Conservation (phyloP, 2,329 filamentous ascomycete species). For the Rosellinia necatrix region DNA sequence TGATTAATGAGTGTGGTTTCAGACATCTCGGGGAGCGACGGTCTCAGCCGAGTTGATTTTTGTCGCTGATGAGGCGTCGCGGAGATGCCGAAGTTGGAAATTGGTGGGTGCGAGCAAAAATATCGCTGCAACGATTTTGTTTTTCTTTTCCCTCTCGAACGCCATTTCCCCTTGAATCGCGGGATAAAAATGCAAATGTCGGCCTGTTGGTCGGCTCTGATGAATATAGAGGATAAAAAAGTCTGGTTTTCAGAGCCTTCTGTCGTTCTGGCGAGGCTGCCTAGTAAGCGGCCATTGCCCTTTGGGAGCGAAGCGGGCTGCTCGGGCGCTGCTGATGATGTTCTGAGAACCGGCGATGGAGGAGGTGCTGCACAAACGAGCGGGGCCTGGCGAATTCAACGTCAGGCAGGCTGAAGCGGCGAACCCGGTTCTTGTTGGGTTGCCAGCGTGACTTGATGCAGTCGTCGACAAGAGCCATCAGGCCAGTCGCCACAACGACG, state of each 20-base stretch:
- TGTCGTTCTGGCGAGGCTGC: slow-evolving; percentile 13
- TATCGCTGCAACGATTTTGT: neutral
- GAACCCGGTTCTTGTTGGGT: slow-evolving; percentile 46
- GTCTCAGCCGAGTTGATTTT: slow-evolving; percentile 9
- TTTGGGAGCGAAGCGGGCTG: slow-evolving; percentile 46
- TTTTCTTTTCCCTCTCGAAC: slow-evolving; percentile 9
- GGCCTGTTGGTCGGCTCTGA: slow-evolving; percentile 5
- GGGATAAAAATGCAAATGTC: too few species aligned
- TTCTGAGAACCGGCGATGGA: slow-evolving; percentile 48
- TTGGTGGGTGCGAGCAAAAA: slow-evolving; percentile 8
- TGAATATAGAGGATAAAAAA: neutral
- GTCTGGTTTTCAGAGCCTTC: slow-evolving; percentile 24
- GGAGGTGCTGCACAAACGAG: slow-evolving; percentile 47
- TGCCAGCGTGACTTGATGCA: slow-evolving; percentile 82
- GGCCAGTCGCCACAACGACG: slow-evolving; percentile 85
- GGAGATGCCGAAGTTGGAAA: slow-evolving; percentile 6
- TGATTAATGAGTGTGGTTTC: neutral
- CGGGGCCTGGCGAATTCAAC: slow-evolving; percentile 39
- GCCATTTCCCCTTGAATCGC: too few species aligned
- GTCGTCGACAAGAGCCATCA: slow-evolving; percentile 88
- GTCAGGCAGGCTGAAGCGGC: slow-evolving; percentile 45
- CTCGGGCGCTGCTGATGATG: slow-evolving; percentile 36
- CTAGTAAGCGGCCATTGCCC: slow-evolving; percentile 45
- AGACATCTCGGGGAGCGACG: slow-evolving; percentile 8
- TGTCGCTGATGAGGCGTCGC: neutral